Evolutionary conservation across 2,329 filamentous ascomycete genomes (phyloP).

Genomic region (Alternaria longipes): DNA sequence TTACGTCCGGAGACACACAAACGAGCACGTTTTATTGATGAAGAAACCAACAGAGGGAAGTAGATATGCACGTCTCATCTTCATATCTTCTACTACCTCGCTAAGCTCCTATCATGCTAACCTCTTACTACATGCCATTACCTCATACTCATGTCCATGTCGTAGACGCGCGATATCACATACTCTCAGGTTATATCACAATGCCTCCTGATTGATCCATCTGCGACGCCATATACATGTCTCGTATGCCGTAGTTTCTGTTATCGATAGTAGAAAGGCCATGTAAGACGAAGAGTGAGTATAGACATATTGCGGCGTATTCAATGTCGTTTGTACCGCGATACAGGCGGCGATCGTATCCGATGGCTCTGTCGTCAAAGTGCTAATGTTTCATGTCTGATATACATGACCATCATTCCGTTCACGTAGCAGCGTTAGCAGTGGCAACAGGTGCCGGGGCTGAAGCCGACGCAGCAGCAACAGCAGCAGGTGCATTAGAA

Average conservation of each 20-base stretch:
- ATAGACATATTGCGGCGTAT: not conserved
- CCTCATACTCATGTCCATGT: not conserved
- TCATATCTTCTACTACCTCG: not conserved
- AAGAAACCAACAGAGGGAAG: not conserved
- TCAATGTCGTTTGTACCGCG: not conserved
- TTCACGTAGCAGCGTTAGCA: slow-evolving; percentile 18
- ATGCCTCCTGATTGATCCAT: not conserved
- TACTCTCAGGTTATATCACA: not conserved
- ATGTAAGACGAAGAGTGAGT: not conserved
- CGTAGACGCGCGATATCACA: not conserved
- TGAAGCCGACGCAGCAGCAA: slow-evolving; percentile 2
- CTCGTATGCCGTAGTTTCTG: not conserved
- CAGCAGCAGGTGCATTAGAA: slow-evolving; percentile 13
- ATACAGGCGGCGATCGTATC: not conserved
- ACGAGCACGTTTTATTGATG: too few relatives aligned
- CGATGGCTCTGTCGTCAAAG: not conserved
- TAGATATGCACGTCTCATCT: not conserved
- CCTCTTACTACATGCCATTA: not conserved
- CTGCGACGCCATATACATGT: not conserved
- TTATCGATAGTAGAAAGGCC: not conserved
- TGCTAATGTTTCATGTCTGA: not conserved
- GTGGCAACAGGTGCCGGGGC: slow-evolving; percentile 19
- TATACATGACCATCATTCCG: too few relatives aligned
- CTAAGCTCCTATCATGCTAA: not conserved
- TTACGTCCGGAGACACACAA: too few relatives aligned